Evolutionary conservation across 495 filamentous ascomycete genomes (phyloP).

Genomic region (Beverwykella pulmonaria): DNA sequence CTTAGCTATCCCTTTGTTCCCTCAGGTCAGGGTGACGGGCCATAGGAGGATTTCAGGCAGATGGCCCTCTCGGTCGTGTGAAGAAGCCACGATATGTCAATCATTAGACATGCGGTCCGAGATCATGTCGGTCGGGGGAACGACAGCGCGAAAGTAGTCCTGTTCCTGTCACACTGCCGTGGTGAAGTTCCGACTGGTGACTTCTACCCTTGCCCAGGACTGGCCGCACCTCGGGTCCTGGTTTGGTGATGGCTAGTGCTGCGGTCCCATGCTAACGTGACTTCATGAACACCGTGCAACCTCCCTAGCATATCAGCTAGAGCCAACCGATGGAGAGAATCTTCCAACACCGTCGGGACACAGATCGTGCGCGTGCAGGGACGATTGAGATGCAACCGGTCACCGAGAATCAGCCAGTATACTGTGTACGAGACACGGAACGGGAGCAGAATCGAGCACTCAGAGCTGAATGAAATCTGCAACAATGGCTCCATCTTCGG

Average conservation of each 20-base stretch:
- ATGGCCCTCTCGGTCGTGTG: conserved; percentile 7
- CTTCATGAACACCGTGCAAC: conserved; percentile 24
- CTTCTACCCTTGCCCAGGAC: conserved; percentile 9
- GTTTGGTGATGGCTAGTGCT: conserved; percentile 7
- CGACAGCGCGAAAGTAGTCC: background rate
- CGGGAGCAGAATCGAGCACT: conserved; percentile 6
- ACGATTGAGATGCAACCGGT: conserved; percentile 26
- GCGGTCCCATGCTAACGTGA: conserved; percentile 36
- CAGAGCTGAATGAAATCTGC: conserved; percentile 14
- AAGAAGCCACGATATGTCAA: conserved; percentile 30
- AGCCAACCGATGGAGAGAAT: background rate
- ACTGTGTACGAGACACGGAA: conserved; percentile 25
- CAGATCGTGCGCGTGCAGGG: conserved; percentile 13
- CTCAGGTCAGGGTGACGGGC: background rate
- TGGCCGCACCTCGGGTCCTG: conserved; percentile 3
- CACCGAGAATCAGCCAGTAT: conserved; percentile 15
- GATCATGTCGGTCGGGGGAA: conserved; percentile 10
- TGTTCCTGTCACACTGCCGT: background rate
- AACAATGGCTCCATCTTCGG: conserved; percentile 20
- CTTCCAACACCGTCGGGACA: conserved; percentile 12
- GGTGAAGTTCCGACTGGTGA: conserved; percentile 23
- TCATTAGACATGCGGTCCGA: background rate
- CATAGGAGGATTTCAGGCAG: background rate
- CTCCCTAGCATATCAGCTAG: conserved; percentile 24
- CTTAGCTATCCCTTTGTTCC: background rate